Conservation (phyloP, 352 stramenopile genomes). For the Thalassiosira hispida region DNA sequence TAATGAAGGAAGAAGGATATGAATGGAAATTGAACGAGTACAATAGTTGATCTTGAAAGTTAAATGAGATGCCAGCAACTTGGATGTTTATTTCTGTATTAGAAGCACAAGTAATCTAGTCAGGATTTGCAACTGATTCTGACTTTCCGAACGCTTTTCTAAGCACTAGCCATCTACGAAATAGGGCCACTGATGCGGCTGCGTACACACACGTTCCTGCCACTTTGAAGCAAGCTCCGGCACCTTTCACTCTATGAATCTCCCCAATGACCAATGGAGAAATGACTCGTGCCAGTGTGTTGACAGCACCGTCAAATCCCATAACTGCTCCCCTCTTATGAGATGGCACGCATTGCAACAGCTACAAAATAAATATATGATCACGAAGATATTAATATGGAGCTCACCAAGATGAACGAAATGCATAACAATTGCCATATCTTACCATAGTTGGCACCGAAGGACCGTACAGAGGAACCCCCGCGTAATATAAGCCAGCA, state of each 20-base stretch:
- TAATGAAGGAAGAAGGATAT: constrained; percentile 55
- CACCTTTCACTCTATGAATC: constrained; percentile 61
- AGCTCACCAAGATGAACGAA: neutral
- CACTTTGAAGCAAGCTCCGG: constrained; percentile 60
- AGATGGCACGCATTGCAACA: constrained; percentile 76
- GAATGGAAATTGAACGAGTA: constrained; percentile 55
- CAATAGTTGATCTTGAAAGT: neutral
- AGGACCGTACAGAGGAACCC: constrained; percentile 74
- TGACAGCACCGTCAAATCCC: constrained; percentile 76
- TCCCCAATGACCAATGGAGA: constrained; percentile 72
- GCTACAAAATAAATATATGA: no score
- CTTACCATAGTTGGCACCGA: constrained; percentile 70
- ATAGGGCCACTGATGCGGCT: constrained; percentile 47
- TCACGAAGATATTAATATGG: constrained; percentile 70
- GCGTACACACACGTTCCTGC: constrained; percentile 57
- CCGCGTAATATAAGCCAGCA: constrained; percentile 71
- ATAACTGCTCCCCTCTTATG: constrained; percentile 71
- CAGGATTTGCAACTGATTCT: neutral
- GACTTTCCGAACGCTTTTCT: constrained; percentile 29
- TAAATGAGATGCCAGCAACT: no score
- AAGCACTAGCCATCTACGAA: constrained; percentile 62
- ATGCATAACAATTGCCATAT: neutral
- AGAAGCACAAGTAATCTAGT: constrained; percentile 3
- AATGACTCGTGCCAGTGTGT: constrained; percentile 70
- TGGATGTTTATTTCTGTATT: no score